Evolutionary conservation across 78 protist genomes (phyloP).

Genomic region (Isochrysis galbana): DNA sequence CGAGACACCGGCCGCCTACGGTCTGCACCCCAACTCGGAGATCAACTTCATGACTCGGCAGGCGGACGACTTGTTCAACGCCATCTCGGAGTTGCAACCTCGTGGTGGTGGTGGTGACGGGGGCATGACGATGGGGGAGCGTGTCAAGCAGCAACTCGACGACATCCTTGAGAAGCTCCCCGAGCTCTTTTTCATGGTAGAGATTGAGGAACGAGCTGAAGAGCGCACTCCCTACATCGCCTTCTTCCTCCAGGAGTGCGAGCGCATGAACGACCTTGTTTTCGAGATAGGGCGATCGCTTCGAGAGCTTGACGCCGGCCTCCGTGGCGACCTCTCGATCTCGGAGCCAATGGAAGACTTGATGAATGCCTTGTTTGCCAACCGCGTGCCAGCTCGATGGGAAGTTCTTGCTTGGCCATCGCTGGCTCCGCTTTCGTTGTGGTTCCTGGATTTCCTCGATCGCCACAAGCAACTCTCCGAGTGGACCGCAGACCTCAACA

Average conservation of each 20-base stretch:
- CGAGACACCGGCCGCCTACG: slow-evolving; percentile 82
- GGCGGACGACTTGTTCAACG: slow-evolving; percentile 65
- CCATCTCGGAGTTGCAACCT: slow-evolving; percentile 71
- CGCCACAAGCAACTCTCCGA: slow-evolving; percentile 50
- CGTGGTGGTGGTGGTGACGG: slow-evolving; percentile 24
- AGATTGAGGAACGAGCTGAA: slow-evolving; percentile 51
- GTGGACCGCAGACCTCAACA: slow-evolving; percentile 60
- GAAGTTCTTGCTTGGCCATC: slow-evolving; percentile 70
- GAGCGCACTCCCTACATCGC: slow-evolving; percentile 60
- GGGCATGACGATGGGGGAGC: not conserved
- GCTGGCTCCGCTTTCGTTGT: slow-evolving; percentile 38
- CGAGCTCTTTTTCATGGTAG: slow-evolving; percentile 25
- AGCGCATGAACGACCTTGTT: slow-evolving; percentile 70
- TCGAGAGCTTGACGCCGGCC: slow-evolving; percentile 66
- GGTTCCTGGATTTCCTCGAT: slow-evolving; percentile 68
- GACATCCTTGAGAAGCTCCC: slow-evolving; percentile 52
- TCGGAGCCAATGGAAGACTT: slow-evolving; percentile 56
- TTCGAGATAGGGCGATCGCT: slow-evolving; percentile 61
- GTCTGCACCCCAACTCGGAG: slow-evolving; percentile 91
- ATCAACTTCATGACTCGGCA: slow-evolving; percentile 66
- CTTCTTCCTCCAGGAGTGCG: slow-evolving; percentile 79
- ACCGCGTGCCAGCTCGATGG: slow-evolving; percentile 71
- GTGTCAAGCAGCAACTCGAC: slow-evolving; percentile 29
- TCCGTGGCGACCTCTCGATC: slow-evolving; percentile 78
- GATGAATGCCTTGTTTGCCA: slow-evolving; percentile 43